These are phyloP conservation scores for Zygosaccharomyces sapae DNA, from an alignment of 1,139 yeast genomes.

Conservation along the genomic window DNA sequence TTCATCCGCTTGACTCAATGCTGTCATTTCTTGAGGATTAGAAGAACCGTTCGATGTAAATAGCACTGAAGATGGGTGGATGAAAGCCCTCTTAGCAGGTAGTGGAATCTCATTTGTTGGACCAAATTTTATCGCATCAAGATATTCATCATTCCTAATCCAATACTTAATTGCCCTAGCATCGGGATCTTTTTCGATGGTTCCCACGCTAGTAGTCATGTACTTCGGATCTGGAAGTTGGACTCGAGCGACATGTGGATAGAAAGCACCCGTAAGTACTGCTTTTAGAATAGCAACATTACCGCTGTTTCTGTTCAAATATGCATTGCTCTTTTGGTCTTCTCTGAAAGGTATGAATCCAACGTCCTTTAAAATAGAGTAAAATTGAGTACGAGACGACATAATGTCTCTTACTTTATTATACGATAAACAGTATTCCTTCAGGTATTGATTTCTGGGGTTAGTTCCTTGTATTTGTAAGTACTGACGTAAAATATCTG, in stretches of 20 bases:
- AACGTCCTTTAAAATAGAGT: slow-evolving; percentile 63
- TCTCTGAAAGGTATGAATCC: slow-evolving; percentile 65
- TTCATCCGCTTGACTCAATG: slow-evolving; percentile 10
- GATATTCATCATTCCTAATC: slow-evolving; percentile 56
- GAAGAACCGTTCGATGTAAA: slow-evolving; percentile 38
- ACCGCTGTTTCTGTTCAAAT: slow-evolving; percentile 47
- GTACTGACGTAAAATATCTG: slow-evolving; percentile 54
- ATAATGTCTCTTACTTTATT: slow-evolving; percentile 65
- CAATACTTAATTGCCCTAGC: slow-evolving; percentile 69
- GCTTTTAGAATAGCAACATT: slow-evolving; percentile 57
- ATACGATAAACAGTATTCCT: slow-evolving; percentile 60
- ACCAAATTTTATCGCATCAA: slow-evolving; percentile 30
- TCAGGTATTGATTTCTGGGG: slow-evolving; percentile 49
- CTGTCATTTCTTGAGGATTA: slow-evolving; percentile 6
- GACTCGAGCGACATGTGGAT: slow-evolving; percentile 78
- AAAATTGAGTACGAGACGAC: slow-evolving; percentile 65
- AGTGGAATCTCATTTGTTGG: slow-evolving; percentile 20
- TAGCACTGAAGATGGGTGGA: slow-evolving; percentile 78
- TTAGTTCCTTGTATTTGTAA: slow-evolving; percentile 29
- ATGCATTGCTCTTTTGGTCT: slow-evolving; percentile 21
- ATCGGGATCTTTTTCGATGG: slow-evolving; percentile 81
- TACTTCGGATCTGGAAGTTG: slow-evolving; percentile 79
- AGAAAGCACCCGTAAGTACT: slow-evolving; percentile 71
- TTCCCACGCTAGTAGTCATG: slow-evolving; percentile 65
- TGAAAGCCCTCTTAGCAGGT: slow-evolving; percentile 66